These are phyloP conservation scores for Cardamine chenopodiifolia DNA, from an alignment of 345 rosid species.

Conservation along the genomic window DNA sequence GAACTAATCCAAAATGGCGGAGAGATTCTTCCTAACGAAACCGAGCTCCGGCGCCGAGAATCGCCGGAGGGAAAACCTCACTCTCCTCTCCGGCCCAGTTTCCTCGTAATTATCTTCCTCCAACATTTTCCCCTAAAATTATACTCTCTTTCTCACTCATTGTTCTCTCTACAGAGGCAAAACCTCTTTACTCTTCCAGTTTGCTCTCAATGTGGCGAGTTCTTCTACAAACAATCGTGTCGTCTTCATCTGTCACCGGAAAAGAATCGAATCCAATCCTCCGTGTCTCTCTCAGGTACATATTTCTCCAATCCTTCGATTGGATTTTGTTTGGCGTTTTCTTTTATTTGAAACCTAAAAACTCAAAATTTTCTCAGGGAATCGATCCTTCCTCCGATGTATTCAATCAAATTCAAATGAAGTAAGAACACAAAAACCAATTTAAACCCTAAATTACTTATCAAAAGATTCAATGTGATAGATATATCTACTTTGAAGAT, in stretches of 20 bases:
- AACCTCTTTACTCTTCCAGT: constrained; percentile 83
- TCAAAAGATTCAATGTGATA: background rate
- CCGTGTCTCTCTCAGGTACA: constrained; percentile 75
- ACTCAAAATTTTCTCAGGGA: constrained; percentile 48
- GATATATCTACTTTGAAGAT: constrained; percentile 44
- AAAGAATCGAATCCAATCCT: constrained; percentile 61
- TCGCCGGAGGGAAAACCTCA: constrained; percentile 38
- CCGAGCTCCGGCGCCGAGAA: constrained; percentile 22
- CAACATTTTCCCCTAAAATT: background rate
- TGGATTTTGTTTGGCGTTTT: background rate
- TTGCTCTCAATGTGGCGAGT: constrained; percentile 59
- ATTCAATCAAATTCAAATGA: constrained; percentile 71
- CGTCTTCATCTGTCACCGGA: constrained; percentile 72
- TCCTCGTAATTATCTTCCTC: constrained; percentile 49
- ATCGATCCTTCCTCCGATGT: constrained; percentile 62
- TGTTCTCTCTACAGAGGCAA: constrained; percentile 63
- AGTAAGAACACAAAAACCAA: constrained; percentile 48
- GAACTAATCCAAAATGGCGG: constrained; percentile 42
- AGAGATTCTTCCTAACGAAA: constrained; percentile 51
- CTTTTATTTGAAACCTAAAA: background rate
- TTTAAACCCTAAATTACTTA: background rate
- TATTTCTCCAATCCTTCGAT: background rate
- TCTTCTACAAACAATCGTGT: constrained; percentile 43
- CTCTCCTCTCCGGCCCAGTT: constrained; percentile 79
- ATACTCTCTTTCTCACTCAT: background rate